Conservation (phyloP, 768 basidiomycete genomes). For the Mycena capillaripes region DNA sequence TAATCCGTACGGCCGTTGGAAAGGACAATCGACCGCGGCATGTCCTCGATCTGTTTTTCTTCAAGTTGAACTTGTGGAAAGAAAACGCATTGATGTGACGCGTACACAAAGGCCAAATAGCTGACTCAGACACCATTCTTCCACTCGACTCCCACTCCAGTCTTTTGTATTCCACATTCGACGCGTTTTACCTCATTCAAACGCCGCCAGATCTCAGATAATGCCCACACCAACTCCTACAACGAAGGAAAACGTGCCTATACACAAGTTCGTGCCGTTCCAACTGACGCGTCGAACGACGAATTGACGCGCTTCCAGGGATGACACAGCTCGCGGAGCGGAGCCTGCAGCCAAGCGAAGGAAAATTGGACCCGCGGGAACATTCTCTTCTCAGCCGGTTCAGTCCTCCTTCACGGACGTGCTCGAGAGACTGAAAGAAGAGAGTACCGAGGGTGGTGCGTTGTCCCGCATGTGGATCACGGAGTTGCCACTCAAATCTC, state of each 20-base stretch:
- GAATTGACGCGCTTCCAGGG: constrained; percentile 38
- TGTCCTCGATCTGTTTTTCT: too few species aligned
- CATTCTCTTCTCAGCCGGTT: constrained; percentile 57
- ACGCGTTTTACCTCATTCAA: constrained; percentile 6
- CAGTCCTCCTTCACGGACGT: constrained; percentile 74
- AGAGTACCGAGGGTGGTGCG: constrained; percentile 62
- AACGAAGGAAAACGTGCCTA: constrained; percentile 31
- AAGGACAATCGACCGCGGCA: not conserved
- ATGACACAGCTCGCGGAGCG: constrained; percentile 36
- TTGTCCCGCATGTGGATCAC: not conserved
- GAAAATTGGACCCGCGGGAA: constrained; percentile 58
- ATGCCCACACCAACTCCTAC: constrained; percentile 8
- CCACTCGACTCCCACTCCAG: not conserved
- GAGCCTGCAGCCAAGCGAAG: constrained; percentile 68
- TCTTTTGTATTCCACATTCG: not conserved
- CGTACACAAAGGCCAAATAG: constrained; percentile 5
- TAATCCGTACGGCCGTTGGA: not conserved
- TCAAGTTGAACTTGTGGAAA: not conserved
- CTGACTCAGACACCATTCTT: constrained; percentile 7
- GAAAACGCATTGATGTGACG: not conserved
- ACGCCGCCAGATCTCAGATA: not conserved
- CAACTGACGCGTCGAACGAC: constrained; percentile 19
- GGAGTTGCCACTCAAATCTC: not conserved
- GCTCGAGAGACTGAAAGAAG: constrained; percentile 71
- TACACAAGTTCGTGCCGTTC: constrained; percentile 12